phyloP scores from a whole-genome alignment of 306 rosid species.

The Sicyos baderoa region DNA sequence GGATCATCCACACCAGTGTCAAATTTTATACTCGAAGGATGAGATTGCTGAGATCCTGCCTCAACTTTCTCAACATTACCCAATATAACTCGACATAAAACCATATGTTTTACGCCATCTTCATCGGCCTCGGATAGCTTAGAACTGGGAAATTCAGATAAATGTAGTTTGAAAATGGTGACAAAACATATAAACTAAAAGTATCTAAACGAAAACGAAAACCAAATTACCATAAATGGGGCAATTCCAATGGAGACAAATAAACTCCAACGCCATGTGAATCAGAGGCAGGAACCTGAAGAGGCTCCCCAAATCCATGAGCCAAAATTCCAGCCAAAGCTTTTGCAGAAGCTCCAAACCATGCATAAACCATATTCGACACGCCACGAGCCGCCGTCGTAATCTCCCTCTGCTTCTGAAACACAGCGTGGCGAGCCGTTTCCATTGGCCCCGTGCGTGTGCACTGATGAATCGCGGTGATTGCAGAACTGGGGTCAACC shows the following conservation, averaged over 20 bases:
- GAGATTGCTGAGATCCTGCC: conserved; percentile 33
- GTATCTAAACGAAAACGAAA: not conserved
- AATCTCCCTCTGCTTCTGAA: conserved; percentile 31
- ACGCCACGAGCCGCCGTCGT: conserved; percentile 35
- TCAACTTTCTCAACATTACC: conserved; percentile 51
- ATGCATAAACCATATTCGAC: conserved; percentile 42
- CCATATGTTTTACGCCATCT: conserved; percentile 36
- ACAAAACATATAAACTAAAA: not conserved
- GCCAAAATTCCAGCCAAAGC: conserved; percentile 29
- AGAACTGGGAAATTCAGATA: conserved; percentile 32
- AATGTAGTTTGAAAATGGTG: conserved; percentile 6
- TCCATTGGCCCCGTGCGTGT: conserved; percentile 26
- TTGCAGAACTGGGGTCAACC: conserved; percentile 21
- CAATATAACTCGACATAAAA: conserved; percentile 50
- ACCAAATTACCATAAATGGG: conserved; percentile 35
- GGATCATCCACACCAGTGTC: conserved; percentile 54
- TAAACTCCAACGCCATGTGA: conserved; percentile 32
- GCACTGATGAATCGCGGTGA: conserved; percentile 39
- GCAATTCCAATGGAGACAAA: conserved; percentile 34
- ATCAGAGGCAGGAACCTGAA: conserved; percentile 20
- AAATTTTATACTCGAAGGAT: conserved; percentile 35
- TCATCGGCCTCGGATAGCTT: conserved; percentile 32
- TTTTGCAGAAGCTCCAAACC: conserved; percentile 39
- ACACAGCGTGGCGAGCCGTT: conserved; percentile 29
- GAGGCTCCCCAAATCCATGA: conserved; percentile 40